phyloP scores from a whole-genome alignment of 148 eudicot genomes.

The Amaranthus cruentus region DNA sequence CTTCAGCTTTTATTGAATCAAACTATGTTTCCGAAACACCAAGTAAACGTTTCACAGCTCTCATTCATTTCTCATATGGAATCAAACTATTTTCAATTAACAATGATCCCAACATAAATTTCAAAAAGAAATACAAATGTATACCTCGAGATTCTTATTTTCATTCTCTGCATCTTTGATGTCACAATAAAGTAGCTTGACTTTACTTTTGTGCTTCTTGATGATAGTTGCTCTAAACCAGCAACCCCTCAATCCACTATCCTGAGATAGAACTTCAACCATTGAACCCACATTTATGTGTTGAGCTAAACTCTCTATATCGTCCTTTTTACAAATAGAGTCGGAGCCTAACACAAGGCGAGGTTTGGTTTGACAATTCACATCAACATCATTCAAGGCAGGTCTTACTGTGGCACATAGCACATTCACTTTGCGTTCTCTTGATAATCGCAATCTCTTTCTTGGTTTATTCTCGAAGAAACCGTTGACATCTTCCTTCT shows the following conservation, averaged over 20 bases:
- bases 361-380: slow-evolving; percentile 3
- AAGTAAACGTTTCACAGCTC: too few relatives aligned
- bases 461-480: slow-evolving; percentile 37
- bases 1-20: too few relatives aligned
- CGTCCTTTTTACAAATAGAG: slow-evolving; percentile 6
- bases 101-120: too few relatives aligned
- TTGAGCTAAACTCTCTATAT: slow-evolving; percentile 8
- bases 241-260: slow-evolving; percentile 90
- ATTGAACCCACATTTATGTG: slow-evolving; percentile 42
- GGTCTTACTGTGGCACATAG: slow-evolving; percentile 17
- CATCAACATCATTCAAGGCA: slow-evolving; percentile 11
- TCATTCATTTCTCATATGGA: too few relatives aligned
- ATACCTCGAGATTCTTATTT: slow-evolving; percentile 59
- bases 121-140: not conserved
- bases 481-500: slow-evolving; percentile 26
- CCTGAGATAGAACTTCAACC: slow-evolving; percentile 82
- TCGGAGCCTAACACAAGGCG: slow-evolving; percentile 6
- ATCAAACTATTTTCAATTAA: too few relatives aligned
- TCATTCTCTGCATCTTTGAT: slow-evolving; percentile 71
- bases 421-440: slow-evolving; percentile 28
- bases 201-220: slow-evolving; percentile 61
- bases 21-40: too few relatives aligned
- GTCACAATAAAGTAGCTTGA: slow-evolving; percentile 71
- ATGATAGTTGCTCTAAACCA: slow-evolving; percentile 74
- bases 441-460: slow-evolving; percentile 52